Evolutionary conservation across 768 basidiomycete species (phyloP).

Genomic region (Tylopilus plumbeoviolaceoides): DNA sequence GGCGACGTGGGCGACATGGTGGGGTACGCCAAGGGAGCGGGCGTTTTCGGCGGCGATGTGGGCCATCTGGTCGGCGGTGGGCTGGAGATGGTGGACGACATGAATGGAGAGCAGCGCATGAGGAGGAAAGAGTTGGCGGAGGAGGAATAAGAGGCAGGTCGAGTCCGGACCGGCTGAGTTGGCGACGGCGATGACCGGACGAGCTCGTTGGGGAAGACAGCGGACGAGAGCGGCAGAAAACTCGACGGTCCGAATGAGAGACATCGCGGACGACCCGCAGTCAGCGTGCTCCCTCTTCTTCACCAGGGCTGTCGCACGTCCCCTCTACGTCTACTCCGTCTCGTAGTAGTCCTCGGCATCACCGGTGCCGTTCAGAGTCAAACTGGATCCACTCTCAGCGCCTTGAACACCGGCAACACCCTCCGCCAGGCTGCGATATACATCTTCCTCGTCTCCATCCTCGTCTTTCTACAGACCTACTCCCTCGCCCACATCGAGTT

Average conservation of each 20-base stretch:
- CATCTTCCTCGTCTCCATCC: conserved; percentile 28
- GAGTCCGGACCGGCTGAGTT: conserved; percentile 86
- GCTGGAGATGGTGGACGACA: conserved; percentile 69
- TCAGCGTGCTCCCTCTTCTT: no score
- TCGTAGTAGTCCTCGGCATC: conserved; percentile 29
- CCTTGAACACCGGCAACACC: conserved; percentile 16
- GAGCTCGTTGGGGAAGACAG: conserved; percentile 4
- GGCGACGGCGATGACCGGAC: conserved; percentile 46
- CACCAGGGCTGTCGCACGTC: conserved; percentile 13
- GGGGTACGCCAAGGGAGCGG: conserved; percentile 38
- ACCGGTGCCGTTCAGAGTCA: conserved; percentile 19
- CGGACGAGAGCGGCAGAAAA: conserved; percentile 42
- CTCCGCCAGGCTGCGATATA: conserved; percentile 27
- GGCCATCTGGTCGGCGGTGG: conserved; percentile 54
- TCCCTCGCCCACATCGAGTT: conserved; percentile 20
- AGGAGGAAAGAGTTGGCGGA: conserved; percentile 39
- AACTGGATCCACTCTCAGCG: neutral
- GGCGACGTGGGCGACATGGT: conserved; percentile 44
- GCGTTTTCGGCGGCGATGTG: conserved; percentile 43
- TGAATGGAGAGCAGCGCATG: conserved; percentile 52
- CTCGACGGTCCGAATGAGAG: conserved; percentile 47
- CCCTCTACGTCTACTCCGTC: conserved; percentile 19
- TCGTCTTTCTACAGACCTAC: conserved; percentile 18
- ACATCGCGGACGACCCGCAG: no score
- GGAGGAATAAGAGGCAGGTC: conserved; percentile 68